Base-by-base conservation (phyloP, 352 stramenopile species). In the Globisporangium echinulatum region DNA sequence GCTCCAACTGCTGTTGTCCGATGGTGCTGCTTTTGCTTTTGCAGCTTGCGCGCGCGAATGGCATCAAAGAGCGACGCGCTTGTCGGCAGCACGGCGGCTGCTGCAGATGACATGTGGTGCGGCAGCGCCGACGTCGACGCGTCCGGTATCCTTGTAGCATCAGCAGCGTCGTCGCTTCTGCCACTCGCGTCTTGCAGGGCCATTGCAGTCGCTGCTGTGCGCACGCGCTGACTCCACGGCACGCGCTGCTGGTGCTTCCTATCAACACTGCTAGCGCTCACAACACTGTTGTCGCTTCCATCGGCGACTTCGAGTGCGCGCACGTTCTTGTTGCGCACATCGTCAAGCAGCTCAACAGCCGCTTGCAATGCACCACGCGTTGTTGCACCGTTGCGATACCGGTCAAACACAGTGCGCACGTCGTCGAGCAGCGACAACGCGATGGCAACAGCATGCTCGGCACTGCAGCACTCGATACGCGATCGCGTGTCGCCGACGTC, bases 401-500 rank as follows among this genome's bases (percentile, higher is more conserved):
- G 49, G 5, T 7, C n/a, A 33, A 57, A 37, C 42, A 61, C 47
- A 39, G 44, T n/a, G 1, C 49, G 66, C 1, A 89, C 52, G 7
- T 89, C 79, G 5, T 68, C 66, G 7, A 83, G n/a, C 1, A 92
- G 48, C 3, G 53, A 52, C 10, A 54, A 49, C 1, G 79, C 38
- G 11, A 75, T 65, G 7, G 43, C 44, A 9, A 75, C 56, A 0
- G 58, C 61, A 2, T 52, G 52, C 13, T 46, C 49, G 0, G 68
- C 67, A 15, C 63, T 54, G 7, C 58, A 47, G 37, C 66, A 62
- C 64, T 92, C 82, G 1, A 84, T 25, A 1, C 19, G 36, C 6
- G 78, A 85, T 5, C 82, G 77, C 0, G 61, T 70, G 52, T 92
- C 82, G 6, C 49, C 13, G 5, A 66, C 62, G 52, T 89, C 80